These are phyloP conservation scores for Fusarium guadeloupense DNA, from an alignment of 2,329 filamentous ascomycete genomes.

Conservation along the genomic window DNA sequence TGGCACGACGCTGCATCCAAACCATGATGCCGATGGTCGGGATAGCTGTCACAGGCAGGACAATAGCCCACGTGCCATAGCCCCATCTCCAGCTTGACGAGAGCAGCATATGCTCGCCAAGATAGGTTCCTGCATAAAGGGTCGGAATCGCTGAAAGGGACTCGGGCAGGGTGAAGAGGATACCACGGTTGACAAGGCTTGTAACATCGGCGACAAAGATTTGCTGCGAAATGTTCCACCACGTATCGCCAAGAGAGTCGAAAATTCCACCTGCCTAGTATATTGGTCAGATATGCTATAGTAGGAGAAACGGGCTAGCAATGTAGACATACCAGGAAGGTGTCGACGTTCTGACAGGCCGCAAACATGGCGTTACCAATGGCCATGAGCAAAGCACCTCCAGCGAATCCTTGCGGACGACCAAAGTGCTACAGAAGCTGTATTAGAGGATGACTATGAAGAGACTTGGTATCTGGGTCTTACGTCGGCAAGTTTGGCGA, in stretches of 20 bases:
- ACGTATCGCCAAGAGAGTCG: slow-evolving; percentile 23
- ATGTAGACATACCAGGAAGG: slow-evolving; percentile 12
- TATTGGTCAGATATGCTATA: not conserved
- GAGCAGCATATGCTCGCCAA: slow-evolving; percentile 26
- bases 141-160: slow-evolving; percentile 30
- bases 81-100: slow-evolving; percentile 30
- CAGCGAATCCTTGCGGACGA: slow-evolving; percentile 19
- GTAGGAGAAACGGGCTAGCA: accelerated
- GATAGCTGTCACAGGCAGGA: slow-evolving; percentile 12
- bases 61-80: slow-evolving; percentile 28
- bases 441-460: not conserved
- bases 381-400: slow-evolving; percentile 19
- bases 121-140: slow-evolving; percentile 30
- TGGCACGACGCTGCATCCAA: slow-evolving; percentile 24
- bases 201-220: slow-evolving; percentile 34
- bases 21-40: slow-evolving; percentile 30
- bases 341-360: slow-evolving; percentile 24
- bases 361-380: slow-evolving; percentile 32
- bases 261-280: slow-evolving; percentile 30
- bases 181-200: slow-evolving; percentile 29
- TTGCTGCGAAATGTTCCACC: slow-evolving; percentile 34
- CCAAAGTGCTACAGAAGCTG: slow-evolving; percentile 17
- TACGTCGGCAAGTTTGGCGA: slow-evolving; percentile 33
- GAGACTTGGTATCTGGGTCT: not conserved
- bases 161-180: slow-evolving; percentile 27